Evolutionary conservation across 495 filamentous ascomycete genomes (phyloP).

Genomic region (Ramalina peruviana): DNA sequence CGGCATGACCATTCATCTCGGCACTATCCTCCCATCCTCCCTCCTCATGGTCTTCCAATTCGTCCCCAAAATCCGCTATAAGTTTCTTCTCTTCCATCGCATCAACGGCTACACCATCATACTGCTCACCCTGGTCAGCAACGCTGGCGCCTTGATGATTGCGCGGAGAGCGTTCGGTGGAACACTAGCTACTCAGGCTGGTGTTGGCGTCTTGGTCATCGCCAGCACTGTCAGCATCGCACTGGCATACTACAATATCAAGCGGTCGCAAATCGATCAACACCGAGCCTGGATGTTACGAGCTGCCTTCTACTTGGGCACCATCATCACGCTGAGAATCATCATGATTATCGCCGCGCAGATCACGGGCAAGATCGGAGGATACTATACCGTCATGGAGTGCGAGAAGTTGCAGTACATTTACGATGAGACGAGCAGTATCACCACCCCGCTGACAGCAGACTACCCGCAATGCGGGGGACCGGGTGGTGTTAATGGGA

Average conservation of each 20-base stretch:
- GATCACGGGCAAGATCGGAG: slow-evolving; percentile 19
- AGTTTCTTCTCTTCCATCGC: slow-evolving; percentile 32
- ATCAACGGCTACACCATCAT: slow-evolving; percentile 37
- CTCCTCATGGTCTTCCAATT: slow-evolving; percentile 37
- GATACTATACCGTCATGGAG: slow-evolving; percentile 21
- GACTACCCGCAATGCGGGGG: slow-evolving; percentile 28
- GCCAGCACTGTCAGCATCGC: slow-evolving; percentile 20
- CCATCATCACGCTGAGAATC: slow-evolving; percentile 34
- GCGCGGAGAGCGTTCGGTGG: slow-evolving; percentile 31
- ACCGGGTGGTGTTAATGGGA: slow-evolving; percentile 15
- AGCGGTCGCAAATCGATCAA: slow-evolving; percentile 38
- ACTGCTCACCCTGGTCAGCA: slow-evolving; percentile 24
- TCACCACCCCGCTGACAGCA: slow-evolving; percentile 1
- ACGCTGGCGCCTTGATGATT: slow-evolving; percentile 31
- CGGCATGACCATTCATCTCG: slow-evolving; percentile 36
- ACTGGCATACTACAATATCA: slow-evolving; percentile 36
- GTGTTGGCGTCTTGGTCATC: slow-evolving; percentile 23
- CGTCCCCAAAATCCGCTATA: slow-evolving; percentile 34
- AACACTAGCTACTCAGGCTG: slow-evolving; percentile 24
- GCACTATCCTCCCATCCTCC: slow-evolving; percentile 28
- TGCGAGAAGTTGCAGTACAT: slow-evolving; percentile 32
- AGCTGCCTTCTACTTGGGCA: slow-evolving; percentile 31
- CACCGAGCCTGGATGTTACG: slow-evolving; percentile 44
- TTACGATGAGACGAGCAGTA: slow-evolving; percentile 10
- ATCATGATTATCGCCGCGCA: slow-evolving; percentile 25